Conservation (phyloP, 2,329 filamentous ascomycete species). For the Coleophoma eucalyptorum region DNA sequence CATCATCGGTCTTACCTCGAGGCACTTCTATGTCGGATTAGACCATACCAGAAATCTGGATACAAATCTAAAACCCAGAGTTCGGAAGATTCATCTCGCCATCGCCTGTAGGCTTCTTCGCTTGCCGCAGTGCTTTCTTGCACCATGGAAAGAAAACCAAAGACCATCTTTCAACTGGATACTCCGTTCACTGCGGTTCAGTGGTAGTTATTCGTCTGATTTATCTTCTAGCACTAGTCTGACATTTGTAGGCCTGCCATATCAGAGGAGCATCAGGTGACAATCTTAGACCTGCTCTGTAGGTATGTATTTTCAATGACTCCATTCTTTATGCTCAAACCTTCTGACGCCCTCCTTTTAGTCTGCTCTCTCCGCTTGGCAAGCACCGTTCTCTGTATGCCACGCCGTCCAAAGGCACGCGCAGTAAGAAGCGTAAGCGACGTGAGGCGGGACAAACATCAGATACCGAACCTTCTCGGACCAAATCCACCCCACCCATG, state of each 20-base stretch:
- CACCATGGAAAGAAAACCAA: slow-evolving; percentile 48
- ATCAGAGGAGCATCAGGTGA: slow-evolving; percentile 52
- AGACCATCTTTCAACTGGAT: slow-evolving; percentile 60
- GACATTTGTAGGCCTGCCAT: slow-evolving; percentile 53
- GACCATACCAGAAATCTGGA: too few relatives aligned
- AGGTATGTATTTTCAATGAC: slow-evolving; percentile 41
- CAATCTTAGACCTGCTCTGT: slow-evolving; percentile 64
- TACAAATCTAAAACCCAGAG: too few relatives aligned
- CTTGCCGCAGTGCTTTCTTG: too few relatives aligned
- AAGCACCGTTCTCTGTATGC: slow-evolving; percentile 52
- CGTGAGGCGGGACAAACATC: slow-evolving; percentile 23
- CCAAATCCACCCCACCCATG: slow-evolving; percentile 24
- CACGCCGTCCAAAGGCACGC: slow-evolving; percentile 57
- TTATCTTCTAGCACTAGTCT: too few relatives aligned
- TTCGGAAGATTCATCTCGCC: too few relatives aligned
- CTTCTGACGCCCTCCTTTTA: slow-evolving; percentile 27
- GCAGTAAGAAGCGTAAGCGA: slow-evolving; percentile 49
- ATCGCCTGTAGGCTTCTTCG: too few relatives aligned
- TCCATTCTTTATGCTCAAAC: slow-evolving; percentile 1
- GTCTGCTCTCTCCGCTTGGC: slow-evolving; percentile 61
- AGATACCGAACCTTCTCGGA: too few relatives aligned
- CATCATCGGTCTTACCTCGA: too few relatives aligned
- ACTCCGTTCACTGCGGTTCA: slow-evolving; percentile 57
- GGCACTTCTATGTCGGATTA: too few relatives aligned
- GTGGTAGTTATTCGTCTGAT: slow-evolving; percentile 43